Conservation (phyloP, 2,329 filamentous ascomycete genomes). For the Beauveria medogensis region DNA sequence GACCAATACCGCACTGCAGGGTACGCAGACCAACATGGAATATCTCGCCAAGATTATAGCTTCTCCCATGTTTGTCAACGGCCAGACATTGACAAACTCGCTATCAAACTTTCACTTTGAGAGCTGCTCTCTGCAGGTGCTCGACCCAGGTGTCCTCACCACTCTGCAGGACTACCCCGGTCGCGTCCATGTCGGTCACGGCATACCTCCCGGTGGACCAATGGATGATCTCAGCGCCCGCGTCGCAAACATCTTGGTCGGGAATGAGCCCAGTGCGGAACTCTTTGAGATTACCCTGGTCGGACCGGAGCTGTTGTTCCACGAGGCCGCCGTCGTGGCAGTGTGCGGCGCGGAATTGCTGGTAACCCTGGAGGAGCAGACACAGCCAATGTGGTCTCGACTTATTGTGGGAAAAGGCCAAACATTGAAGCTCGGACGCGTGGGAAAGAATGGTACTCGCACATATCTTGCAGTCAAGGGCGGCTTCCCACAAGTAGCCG, state of each 20-base stretch:
- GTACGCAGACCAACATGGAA: slow-evolving; percentile 47
- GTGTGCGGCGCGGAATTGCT: slow-evolving; percentile 49
- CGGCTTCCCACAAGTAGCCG: slow-evolving; percentile 33
- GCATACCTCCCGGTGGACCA: slow-evolving; percentile 50
- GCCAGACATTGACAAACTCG: slow-evolving; percentile 49
- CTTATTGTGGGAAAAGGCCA: slow-evolving; percentile 40
- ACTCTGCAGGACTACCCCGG: slow-evolving; percentile 52
- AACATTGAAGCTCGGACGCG: slow-evolving; percentile 44
- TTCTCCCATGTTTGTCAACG: slow-evolving; percentile 35
- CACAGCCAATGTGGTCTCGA: slow-evolving; percentile 46
- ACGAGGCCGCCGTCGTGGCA: slow-evolving; percentile 45
- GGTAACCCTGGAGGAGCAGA: slow-evolving; percentile 38
- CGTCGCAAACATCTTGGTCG: slow-evolving; percentile 52
- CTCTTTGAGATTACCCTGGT: slow-evolving; percentile 52
- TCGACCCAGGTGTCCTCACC: slow-evolving; percentile 49
- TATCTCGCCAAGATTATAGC: slow-evolving; percentile 43
- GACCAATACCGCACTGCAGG: slow-evolving; percentile 34
- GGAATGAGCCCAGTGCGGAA: slow-evolving; percentile 43
- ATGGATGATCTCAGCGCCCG: slow-evolving; percentile 53
- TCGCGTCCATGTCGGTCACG: slow-evolving; percentile 46
- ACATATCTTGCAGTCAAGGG: slow-evolving; percentile 48
- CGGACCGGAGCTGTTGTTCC: slow-evolving; percentile 50
- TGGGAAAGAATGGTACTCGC: slow-evolving; percentile 41
- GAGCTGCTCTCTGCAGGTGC: slow-evolving; percentile 45
- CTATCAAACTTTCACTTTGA: slow-evolving; percentile 41